Evolutionary conservation across 164 flowering plant genomes (phyloP).

Genomic region (Saururus chinensis): DNA sequence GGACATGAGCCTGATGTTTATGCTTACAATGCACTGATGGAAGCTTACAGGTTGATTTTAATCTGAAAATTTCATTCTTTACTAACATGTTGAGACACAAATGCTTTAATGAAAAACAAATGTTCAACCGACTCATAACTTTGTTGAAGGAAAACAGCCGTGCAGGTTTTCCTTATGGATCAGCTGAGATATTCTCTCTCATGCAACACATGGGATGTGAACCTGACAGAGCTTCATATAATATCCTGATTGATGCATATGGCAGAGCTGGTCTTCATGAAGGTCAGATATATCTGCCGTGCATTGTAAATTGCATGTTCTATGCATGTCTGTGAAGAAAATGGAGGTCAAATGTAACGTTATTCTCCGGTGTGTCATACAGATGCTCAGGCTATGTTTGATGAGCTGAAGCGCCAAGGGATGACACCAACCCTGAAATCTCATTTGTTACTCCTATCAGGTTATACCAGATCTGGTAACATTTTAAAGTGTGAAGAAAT

Average conservation of each 20-base stretch:
- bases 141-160: constrained; percentile 24
- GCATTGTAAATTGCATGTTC: neutral
- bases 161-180: constrained; percentile 72
- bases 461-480: constrained; percentile 53
- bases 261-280: constrained; percentile 81
- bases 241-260: constrained; percentile 93
- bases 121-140: neutral
- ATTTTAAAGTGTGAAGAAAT: constrained; percentile 66
- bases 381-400: constrained; percentile 69
- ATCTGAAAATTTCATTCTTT: neutral
- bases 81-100: neutral
- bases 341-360: neutral
- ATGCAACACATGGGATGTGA: constrained; percentile 97
- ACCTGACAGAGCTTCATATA: constrained; percentile 89
- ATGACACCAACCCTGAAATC: constrained; percentile 86
- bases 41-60: constrained; percentile 60
- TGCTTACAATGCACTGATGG: constrained; percentile 90
- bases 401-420: constrained; percentile 58
- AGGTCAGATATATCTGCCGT: constrained; percentile 21
- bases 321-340: too few relatives aligned
- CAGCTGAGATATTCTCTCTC: constrained; percentile 83
- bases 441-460: constrained; percentile 74
- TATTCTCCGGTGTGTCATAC: neutral
- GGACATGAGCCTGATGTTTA: constrained; percentile 94
- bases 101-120: too few relatives aligned